These are phyloP conservation scores for Waltergamsia citrina DNA, from an alignment of 2,329 filamentous ascomycete genomes.

Conservation along the genomic window DNA sequence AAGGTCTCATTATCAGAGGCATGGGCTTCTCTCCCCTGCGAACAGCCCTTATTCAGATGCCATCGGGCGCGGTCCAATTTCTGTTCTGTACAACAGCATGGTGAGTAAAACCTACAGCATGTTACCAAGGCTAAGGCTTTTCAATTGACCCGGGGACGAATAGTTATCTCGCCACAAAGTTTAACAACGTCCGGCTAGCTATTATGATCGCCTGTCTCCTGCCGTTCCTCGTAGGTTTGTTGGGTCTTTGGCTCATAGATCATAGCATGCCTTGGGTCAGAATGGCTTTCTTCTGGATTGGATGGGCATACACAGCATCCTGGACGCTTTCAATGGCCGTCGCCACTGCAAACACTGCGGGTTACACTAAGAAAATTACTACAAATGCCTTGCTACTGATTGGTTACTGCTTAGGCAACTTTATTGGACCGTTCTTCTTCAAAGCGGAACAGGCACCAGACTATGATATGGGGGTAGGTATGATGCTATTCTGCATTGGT, in stretches of 20 bases:
- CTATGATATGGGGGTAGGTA: constrained; percentile 30
- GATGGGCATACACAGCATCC: constrained; percentile 5
- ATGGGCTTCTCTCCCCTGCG: constrained; percentile 18
- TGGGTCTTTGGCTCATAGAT: constrained; percentile 4
- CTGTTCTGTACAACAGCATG: constrained; percentile 1
- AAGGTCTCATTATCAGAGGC: constrained; percentile 19
- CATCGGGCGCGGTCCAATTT: constrained; percentile 7
- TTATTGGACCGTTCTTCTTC: constrained; percentile 47
- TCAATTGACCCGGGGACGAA: too few relatives aligned
- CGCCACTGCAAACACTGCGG: constrained; percentile 7
- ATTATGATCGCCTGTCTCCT: constrained; percentile 7
- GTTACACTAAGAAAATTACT: constrained; percentile 8
- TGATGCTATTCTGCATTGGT: constrained; percentile 1
- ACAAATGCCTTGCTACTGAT: constrained; percentile 44
- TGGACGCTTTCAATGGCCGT: background rate
- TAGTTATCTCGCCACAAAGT: constrained; percentile 6
- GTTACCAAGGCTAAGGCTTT: too few relatives aligned
- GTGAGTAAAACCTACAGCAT: too few relatives aligned
- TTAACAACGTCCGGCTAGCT: constrained; percentile 5
- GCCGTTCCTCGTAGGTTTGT: constrained; percentile 6
- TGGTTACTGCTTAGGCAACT: constrained; percentile 46
- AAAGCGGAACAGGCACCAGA: constrained; percentile 34
- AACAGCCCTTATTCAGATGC: constrained; percentile 7
- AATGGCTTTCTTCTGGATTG: constrained; percentile 6
- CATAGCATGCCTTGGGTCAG: constrained; percentile 7